These are phyloP conservation scores for Penicillium vulpinum DNA, from an alignment of 2,329 filamentous ascomycete species.

Conservation along the genomic window DNA sequence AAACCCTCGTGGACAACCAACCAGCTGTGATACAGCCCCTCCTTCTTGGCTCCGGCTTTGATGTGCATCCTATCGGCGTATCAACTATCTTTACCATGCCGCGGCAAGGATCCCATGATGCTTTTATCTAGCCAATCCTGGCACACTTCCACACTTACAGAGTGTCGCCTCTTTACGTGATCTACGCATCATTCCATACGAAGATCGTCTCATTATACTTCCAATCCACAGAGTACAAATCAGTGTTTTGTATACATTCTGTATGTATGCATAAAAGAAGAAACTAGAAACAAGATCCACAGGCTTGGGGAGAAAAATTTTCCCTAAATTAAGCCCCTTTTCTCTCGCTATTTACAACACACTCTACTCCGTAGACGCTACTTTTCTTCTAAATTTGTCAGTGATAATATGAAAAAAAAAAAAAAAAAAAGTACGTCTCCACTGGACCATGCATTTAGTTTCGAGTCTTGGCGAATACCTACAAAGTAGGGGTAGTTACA, in stretches of 20 bases:
- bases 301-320: not conserved
- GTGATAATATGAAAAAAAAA: slow-evolving; percentile 1
- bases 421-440: slow-evolving; percentile 4
- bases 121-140: not conserved
- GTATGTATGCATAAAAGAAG: too few species aligned
- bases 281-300: not conserved
- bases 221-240: not conserved
- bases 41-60: slow-evolving; percentile 1
- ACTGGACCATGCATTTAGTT: slow-evolving; percentile 14
- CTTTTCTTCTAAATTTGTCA: slow-evolving; percentile 8
- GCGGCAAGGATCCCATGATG: slow-evolving; percentile 10
- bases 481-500: too few species aligned
- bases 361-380: not conserved
- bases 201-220: not conserved
- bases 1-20: slow-evolving; percentile 4
- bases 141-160: not conserved
- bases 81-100: not conserved
- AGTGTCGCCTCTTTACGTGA: slow-evolving; percentile 2
- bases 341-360: not conserved
- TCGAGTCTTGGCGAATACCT: slow-evolving; percentile 24
- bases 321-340: slow-evolving; percentile 25
- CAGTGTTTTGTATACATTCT: too few species aligned
- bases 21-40: slow-evolving; percentile 7
- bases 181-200: slow-evolving; percentile 4
- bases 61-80: slow-evolving; percentile 2